Percentiles rank a stretch among this genome's conserved stretches.
These are phyloP conservation scores for Platanthera zijinensis DNA, from an alignment of 106 monocot genomes.

Conservation along the genomic window DNA sequence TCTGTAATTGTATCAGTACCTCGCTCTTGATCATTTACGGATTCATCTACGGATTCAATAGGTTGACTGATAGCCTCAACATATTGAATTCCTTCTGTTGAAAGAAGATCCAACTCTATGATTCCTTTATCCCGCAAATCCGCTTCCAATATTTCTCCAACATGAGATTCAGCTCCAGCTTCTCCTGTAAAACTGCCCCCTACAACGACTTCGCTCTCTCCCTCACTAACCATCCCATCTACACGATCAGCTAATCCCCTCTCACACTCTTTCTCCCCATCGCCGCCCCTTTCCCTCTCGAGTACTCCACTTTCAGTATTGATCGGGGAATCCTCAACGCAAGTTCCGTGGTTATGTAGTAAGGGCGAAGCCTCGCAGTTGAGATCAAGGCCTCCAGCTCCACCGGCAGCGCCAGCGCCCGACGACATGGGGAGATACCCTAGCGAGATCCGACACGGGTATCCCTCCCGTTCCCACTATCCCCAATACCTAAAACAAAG, in stretches of 20 bases:
- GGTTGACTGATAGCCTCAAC: not conserved
- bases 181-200: not conserved
- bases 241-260: constrained; percentile 2
- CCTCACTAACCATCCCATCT: not conserved
- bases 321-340: not conserved
- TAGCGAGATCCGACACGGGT: not conserved
- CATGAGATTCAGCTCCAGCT: not conserved
- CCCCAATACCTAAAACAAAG: not conserved
- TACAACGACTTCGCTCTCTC: not conserved
- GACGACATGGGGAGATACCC: constrained; percentile 4
- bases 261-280: not conserved
- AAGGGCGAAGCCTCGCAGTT: not conserved
- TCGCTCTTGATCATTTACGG: not conserved
- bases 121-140: not conserved
- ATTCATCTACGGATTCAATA: not conserved
- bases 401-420: constrained; percentile 2
- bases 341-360: not conserved
- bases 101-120: not conserved
- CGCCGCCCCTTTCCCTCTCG: not conserved
- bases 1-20: not conserved
- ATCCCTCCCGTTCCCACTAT: not conserved
- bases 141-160: not conserved
- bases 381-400: not conserved
- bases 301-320: not conserved
- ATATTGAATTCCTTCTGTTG: not conserved